phyloP scores from a whole-genome alignment of 106 monocot genomes.

The Iris macrosiphon region DNA sequence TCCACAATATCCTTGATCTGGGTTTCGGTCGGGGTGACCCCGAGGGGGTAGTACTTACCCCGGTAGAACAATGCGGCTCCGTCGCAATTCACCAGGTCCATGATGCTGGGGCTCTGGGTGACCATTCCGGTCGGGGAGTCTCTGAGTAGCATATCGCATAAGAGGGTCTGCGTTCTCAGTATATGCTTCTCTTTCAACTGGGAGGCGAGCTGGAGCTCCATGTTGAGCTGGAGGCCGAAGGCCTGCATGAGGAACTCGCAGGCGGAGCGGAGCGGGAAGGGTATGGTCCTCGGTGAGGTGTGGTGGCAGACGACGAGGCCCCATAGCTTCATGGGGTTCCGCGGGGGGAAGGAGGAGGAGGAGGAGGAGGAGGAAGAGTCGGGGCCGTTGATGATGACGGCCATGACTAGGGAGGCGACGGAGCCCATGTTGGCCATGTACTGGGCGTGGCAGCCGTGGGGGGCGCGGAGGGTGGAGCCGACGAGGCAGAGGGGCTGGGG shows the following conservation, averaged over 20 bases:
- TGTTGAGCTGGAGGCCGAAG: constrained; percentile 85
- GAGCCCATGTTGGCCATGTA: constrained; percentile 97
- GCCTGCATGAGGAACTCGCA: constrained; percentile 99
- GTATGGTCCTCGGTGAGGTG: constrained; percentile 79
- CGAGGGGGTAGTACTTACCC: constrained; percentile 70
- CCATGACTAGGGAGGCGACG: constrained; percentile 76
- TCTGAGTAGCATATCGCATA: constrained; percentile 90
- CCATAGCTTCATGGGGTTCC: too few species aligned
- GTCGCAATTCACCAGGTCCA: constrained; percentile 93
- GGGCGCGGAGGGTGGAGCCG: constrained; percentile 79
- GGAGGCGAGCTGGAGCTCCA: constrained; percentile 83
- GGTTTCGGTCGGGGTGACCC: constrained; percentile 58
- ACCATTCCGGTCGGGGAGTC: constrained; percentile 80
- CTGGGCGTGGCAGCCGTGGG: constrained; percentile 80
- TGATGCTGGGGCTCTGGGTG: constrained; percentile 89
- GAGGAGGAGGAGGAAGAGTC: constrained; percentile 41
- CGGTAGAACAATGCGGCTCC: constrained; percentile 81
- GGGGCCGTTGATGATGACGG: constrained; percentile 69
- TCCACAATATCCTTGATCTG: constrained; percentile 83
- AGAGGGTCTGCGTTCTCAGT: constrained; percentile 71
- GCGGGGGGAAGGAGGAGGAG: too few species aligned
- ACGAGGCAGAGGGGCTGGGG: constrained; percentile 85
- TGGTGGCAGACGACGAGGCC: constrained; percentile 96
- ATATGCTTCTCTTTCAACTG: constrained; percentile 90
- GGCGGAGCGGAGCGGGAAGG: constrained; percentile 88